These are phyloP conservation scores for Ophiostoma himal-ulmi DNA, from an alignment of 2,329 filamentous ascomycete species.

Conservation along the genomic window DNA sequence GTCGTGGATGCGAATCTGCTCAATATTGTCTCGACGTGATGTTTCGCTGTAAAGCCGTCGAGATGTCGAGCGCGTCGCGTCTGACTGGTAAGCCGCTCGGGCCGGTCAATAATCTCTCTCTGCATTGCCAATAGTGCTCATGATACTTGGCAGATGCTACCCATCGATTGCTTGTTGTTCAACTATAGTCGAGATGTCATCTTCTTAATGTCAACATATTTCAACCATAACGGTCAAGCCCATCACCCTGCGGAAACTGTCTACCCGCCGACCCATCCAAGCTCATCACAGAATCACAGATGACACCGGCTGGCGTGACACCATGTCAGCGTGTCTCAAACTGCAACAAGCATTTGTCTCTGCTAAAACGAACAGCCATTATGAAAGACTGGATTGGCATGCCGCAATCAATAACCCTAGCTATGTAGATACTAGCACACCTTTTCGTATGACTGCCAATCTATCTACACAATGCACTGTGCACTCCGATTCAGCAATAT, in stretches of 20 bases:
- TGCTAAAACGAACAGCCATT: neutral
- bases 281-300: too few species aligned
- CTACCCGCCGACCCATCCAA: too few species aligned
- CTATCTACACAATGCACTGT: too few species aligned
- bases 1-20: neutral
- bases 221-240: too few species aligned
- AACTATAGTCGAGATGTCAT: neutral
- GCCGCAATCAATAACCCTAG: neutral
- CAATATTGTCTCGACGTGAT: neutral
- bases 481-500: neutral
- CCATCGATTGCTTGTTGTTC: too few species aligned
- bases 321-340: too few species aligned
- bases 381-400: neutral
- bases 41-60: neutral
- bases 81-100: neutral
- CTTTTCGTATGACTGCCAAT: neutral
- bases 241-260: too few species aligned
- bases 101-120: neutral
- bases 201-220: too few species aligned
- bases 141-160: too few species aligned
- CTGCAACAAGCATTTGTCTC: too few species aligned
- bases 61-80: neutral
- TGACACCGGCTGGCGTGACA: too few species aligned
- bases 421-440: neutral
- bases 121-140: neutral